Evolutionary conservation across 352 stramenopile species (phyloP).

Genomic region (Globisporangium ultimum): DNA sequence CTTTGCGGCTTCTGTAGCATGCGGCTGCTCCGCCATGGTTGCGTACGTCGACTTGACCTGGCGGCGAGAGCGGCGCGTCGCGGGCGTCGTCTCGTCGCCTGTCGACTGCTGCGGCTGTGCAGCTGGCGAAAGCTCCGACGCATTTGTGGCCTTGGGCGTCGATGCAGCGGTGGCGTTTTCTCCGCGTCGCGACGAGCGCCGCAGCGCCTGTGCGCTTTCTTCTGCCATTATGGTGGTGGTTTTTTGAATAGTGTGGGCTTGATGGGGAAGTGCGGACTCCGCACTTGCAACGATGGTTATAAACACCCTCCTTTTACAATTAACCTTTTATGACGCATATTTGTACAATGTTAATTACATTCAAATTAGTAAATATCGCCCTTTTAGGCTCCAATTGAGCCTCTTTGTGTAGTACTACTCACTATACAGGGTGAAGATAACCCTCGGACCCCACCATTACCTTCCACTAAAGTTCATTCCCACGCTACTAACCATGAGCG

Average conservation of each 20-base stretch:
- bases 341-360: background rate
- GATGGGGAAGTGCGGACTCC: too few species aligned
- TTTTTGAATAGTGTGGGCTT: background rate
- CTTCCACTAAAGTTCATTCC: background rate
- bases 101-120: background rate
- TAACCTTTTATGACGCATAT: background rate
- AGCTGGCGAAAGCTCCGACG: too few species aligned
- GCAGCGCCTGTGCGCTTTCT: background rate
- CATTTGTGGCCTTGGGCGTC: background rate
- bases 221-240: slow-evolving; percentile 5
- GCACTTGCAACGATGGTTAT: too few species aligned
- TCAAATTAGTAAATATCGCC: too few species aligned
- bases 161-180: background rate
- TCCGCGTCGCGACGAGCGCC: slow-evolving; percentile 13
- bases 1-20: slow-evolving; percentile 1
- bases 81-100: background rate
- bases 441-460: too few species aligned
- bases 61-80: slow-evolving; percentile 22
- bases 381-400: too few species aligned
- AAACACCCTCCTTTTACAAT: too few species aligned
- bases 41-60: slow-evolving; percentile 25
- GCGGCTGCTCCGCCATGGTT: slow-evolving; percentile 1
- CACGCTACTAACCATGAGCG: slow-evolving; percentile 1
- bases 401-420: too few species aligned
- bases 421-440: too few species aligned